Base-by-base conservation (phyloP, 352 stramenopile species). In the Pythium grandisporangium region DNA sequence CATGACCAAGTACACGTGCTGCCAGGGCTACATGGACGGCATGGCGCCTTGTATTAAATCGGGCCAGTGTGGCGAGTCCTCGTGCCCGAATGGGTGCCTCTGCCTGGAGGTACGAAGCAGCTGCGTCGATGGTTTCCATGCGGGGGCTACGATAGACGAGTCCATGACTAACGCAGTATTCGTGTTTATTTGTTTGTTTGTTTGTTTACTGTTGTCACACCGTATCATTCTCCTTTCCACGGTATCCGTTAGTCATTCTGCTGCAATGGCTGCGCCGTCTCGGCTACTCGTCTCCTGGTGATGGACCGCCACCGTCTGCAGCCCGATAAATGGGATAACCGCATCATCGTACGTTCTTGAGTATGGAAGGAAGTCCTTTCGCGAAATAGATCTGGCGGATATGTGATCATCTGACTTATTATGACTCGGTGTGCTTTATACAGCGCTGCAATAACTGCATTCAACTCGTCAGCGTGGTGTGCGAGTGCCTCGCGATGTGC, bases 401-500 rank as follows among this genome's bases (percentile, higher is more conserved):
- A n/a, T n/a, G n/a, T n/a, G n/a, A n/a, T n/a, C n/a, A n/a, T n/a
- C n/a, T n/a, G n/a, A n/a, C n/a, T n/a, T n/a, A n/a, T n/a, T n/a
- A n/a, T n/a, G n/a, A n/a, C n/a, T n/a, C n/a, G n/a, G n/a, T n/a
- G n/a, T n/a, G n/a, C n/a, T n/a, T n/a, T n/a, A n/a, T n/a, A n/a
- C 46, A 88, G 75, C 80, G 88, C 41, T 97, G 75, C 66, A 96
- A 92, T 54, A 97, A 97, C 64, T 97, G 88, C 64, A 81, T 97
- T 33, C 84, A 95, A 56, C 25, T 82, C 39, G 49, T 62, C 12
- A 80, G 67, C 29, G 72, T 78, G 43, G 38, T 96, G 14, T 94
- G 80, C 52, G 69, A 76, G 39, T 76, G 75, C 51, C 55, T 95
- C 16, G 58, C 63, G n/a, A 71, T 88, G 21, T 93, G 76, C 52